phyloP scores from a whole-genome alignment of 2,329 filamentous ascomycete genomes.

The Aspergillus uvarum region DNA sequence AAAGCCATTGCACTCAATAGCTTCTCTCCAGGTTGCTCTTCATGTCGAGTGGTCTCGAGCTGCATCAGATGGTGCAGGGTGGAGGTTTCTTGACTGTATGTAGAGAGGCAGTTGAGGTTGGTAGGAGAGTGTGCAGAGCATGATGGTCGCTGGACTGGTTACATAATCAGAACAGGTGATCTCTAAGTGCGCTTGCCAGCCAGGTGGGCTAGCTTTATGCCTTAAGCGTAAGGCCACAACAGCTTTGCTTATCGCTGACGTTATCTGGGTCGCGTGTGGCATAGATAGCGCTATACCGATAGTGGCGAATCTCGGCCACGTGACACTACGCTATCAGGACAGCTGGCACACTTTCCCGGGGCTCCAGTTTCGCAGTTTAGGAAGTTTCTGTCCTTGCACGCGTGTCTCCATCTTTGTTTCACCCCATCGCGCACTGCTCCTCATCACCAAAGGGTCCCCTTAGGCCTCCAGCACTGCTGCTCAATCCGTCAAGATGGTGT shows the following conservation, averaged over 20 bases:
- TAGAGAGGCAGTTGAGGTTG: conserved; percentile 12
- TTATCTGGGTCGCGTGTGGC: conserved; percentile 6
- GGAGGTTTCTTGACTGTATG: conserved; percentile 11
- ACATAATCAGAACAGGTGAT: conserved; percentile 20
- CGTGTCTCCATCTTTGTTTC: conserved; percentile 12
- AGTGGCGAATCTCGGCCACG: conserved; percentile 13
- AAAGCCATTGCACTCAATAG: background rate
- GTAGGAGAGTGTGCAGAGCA: conserved; percentile 16
- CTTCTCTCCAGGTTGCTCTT: background rate
- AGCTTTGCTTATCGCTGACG: conserved; percentile 4
- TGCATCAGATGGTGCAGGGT: conserved; percentile 7
- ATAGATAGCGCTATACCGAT: background rate
- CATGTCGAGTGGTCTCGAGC: background rate
- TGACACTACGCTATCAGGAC: conserved; percentile 23
- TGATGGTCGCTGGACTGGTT: conserved; percentile 17
- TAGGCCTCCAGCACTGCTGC: conserved; percentile 12
- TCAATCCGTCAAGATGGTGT: conserved; percentile 59
- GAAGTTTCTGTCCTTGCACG: conserved; percentile 24
- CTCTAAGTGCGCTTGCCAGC: background rate
- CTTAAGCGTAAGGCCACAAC: conserved; percentile 10
- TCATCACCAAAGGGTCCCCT: conserved; percentile 16
- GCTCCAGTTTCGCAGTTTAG: conserved; percentile 14
- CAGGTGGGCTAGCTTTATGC: conserved; percentile 1
- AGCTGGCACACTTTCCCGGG: conserved; percentile 26
- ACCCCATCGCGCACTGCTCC: conserved; percentile 12